Evolutionary conservation across 1,284 basidiomycete species (phyloP).

Genomic region (Apiotrichum gamsii): DNA sequence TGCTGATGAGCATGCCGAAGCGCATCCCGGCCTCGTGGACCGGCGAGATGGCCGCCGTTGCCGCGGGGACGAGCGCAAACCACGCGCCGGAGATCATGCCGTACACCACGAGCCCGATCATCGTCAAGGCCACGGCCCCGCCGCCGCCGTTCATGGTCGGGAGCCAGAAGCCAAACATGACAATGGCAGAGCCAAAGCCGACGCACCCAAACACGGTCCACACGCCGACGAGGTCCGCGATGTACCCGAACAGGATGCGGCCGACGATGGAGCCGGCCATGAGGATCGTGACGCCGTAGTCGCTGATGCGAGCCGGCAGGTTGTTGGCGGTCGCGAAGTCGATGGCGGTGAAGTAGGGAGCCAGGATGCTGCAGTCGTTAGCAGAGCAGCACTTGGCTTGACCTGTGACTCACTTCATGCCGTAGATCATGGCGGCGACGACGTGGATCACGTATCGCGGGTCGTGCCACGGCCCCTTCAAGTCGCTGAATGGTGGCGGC

Average conservation of each 20-base stretch:
- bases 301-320: conserved; percentile 14
- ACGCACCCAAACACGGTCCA: conserved; percentile 31
- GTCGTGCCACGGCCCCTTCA: conserved; percentile 34
- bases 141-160: conserved; percentile 17
- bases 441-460: conserved; percentile 27
- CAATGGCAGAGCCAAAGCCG: conserved; percentile 21
- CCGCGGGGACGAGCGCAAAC: conserved; percentile 38
- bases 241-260: conserved; percentile 27
- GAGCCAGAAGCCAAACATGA: conserved; percentile 39
- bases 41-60: conserved; percentile 36
- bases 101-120: conserved; percentile 36
- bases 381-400: background rate
- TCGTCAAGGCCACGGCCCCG: conserved; percentile 19
- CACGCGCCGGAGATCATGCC: conserved; percentile 37
- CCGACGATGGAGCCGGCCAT: conserved; percentile 39
- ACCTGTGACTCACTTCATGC: conserved; percentile 27
- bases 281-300: conserved; percentile 37
- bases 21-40: conserved; percentile 41
- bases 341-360: conserved; percentile 36
- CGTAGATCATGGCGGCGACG: conserved; percentile 22
- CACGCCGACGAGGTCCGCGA: conserved; percentile 38
- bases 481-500: conserved; percentile 28
- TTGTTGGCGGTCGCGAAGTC: conserved; percentile 25
- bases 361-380: conserved; percentile 22
- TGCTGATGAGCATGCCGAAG: conserved; percentile 39